Conservation (phyloP, 148 eudicot species). For the Fallopia convolvulus region DNA sequence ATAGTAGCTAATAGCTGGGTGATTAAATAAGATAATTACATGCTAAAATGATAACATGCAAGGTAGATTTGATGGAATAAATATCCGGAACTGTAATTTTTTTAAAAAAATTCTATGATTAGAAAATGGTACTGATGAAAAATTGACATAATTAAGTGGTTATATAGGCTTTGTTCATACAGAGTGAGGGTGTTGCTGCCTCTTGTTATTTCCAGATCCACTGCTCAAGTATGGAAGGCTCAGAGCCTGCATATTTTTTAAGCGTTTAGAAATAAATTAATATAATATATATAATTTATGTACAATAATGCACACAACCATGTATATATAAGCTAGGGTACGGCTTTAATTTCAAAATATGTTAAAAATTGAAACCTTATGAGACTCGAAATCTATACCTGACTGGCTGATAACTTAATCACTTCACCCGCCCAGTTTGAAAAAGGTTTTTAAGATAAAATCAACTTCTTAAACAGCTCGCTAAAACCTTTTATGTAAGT, state of each 20-base stretch:
- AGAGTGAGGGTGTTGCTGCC: neutral
- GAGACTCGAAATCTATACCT: too few relatives aligned
- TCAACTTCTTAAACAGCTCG: neutral
- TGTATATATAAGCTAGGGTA: too few relatives aligned
- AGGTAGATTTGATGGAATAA: too few relatives aligned
- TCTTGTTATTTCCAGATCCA: constrained; percentile 6
- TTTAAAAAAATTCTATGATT: neutral
- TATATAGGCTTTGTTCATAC: constrained; percentile 1
- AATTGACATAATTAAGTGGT: neutral
- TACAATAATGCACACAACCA: too few relatives aligned
- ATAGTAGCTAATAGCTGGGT: neutral
- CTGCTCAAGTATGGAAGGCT: constrained; percentile 10
- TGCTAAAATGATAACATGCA: neutral
- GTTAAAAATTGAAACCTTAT: too few relatives aligned
- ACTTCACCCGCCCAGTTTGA: too few relatives aligned
- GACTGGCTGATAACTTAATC: too few relatives aligned
- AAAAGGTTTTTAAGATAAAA: too few relatives aligned
- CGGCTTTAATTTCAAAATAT: too few relatives aligned
- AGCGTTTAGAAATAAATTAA: neutral
- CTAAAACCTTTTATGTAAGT: neutral
- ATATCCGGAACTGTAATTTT: neutral
- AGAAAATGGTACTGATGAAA: neutral
- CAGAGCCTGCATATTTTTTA: neutral
- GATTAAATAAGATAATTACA: neutral
- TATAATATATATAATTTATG: neutral